Evolutionary conservation across 2,329 filamentous ascomycete genomes (phyloP), one percentile per base, ranked within the genome.

Genomic region (Ilyonectria sp.): DNA sequence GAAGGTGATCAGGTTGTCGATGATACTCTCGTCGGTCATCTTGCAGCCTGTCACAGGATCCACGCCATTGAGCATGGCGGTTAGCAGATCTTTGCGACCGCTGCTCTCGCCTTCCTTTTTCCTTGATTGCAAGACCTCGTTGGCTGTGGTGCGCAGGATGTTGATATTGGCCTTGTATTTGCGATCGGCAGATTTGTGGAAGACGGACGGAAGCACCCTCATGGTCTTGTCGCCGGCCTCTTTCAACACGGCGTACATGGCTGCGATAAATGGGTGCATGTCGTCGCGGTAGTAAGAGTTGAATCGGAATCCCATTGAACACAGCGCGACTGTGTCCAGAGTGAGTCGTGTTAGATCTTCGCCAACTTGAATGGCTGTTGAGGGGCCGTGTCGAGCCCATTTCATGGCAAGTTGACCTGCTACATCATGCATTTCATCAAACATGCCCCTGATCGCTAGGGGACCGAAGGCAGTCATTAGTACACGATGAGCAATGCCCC

Each of bases 291-390:
- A 94, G 79, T 91, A 94, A 1, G 88, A 91, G 79, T 94, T 94
- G 84, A 94, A 94, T 19, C 92, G 89, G 65, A 86, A 91, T 35
- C 87, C 87, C 89, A 93, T 92, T 15, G 89, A 83, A 77, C 91
- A 92, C 4, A 94, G 84, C 1, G 90, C 91, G 10, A 94, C 85
- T 0, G 91, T 92, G 76, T 94, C 92, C 2, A 94, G 85, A 0
- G 92, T 90, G 33, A 94, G 81, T 19, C 92, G 86, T 2, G 92
- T 93, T 68, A 93, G 93, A 77, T 93, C 91, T 19, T 92, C 89
- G 0, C 87, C 85, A 0, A 88, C 87, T 50, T 85, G 81, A 64
- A 94, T 91, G 86, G 82, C 49, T 85, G 77, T 2, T 83, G 78
- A 1, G 88, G 81, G 0, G 92, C 92, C 37, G 70, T 89, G 84